phyloP scores from a whole-genome alignment of 176 grass and related monocot genomes.

The Oryza officinalis region DNA sequence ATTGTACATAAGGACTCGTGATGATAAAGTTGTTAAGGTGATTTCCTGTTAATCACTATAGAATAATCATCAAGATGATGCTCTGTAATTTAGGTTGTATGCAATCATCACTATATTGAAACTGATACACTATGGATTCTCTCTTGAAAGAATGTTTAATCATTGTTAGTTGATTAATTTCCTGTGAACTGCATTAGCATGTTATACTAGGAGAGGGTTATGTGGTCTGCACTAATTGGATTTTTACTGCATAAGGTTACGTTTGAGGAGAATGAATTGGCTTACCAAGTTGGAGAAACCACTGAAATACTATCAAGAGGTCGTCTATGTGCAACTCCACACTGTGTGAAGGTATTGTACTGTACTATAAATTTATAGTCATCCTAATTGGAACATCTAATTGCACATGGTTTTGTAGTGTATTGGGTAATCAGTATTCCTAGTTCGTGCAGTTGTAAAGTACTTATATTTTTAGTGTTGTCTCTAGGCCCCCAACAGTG shows the following conservation, averaged over 20 bases:
- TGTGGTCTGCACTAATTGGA: not conserved
- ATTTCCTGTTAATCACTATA: not conserved
- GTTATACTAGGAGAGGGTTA: not conserved
- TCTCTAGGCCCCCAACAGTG: conserved; percentile 70
- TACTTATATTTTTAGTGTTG: not conserved
- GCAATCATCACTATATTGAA: not conserved
- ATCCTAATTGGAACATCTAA: not conserved
- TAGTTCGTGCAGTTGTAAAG: not conserved
- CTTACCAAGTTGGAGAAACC: conserved; percentile 98
- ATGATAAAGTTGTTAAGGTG: conserved; percentile 73
- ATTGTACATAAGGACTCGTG: conserved; percentile 78
- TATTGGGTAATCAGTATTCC: not conserved
- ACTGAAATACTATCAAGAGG: conserved; percentile 87
- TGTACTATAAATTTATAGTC: not conserved
- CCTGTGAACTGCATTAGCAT: not conserved
- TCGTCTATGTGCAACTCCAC: conserved; percentile 83
- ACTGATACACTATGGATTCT: not conserved
- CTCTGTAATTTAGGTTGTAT: not conserved
- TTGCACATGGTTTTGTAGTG: not conserved
- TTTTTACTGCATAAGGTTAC: conserved; percentile 56
- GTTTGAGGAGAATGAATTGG: conserved; percentile 82
- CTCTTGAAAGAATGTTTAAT: not conserved
- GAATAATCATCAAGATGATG: not conserved
- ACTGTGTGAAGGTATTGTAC: conserved; percentile 89
- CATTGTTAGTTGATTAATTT: not conserved